Evolutionary conservation across 306 rosid species (phyloP).

Genomic region (Oxytropis ochrocephala): DNA sequence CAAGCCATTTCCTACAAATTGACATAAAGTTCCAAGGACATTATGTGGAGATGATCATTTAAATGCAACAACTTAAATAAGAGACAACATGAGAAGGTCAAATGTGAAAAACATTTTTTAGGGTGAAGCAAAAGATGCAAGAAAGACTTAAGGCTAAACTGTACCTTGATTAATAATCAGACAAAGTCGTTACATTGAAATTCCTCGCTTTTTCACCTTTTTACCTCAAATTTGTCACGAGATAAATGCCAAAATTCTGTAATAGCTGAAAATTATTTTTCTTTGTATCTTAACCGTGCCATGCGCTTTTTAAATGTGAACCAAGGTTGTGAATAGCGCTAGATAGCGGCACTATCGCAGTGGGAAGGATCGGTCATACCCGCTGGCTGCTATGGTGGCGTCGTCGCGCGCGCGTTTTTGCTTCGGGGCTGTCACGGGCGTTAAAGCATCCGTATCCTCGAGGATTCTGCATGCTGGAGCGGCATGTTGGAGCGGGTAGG

Average conservation of each 20-base stretch:
- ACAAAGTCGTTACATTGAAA: background rate
- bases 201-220: background rate
- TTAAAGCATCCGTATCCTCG: too few species aligned
- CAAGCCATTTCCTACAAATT: constrained; percentile 4
- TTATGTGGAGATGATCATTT: background rate
- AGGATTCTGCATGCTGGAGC: too few species aligned
- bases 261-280: background rate
- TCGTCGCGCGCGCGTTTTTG: too few species aligned
- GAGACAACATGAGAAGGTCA: background rate
- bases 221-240: background rate
- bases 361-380: too few species aligned
- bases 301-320: background rate
- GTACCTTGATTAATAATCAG: background rate
- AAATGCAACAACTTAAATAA: constrained; percentile 2
- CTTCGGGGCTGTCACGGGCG: too few species aligned
- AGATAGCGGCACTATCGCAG: too few species aligned
- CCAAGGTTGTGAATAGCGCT: too few species aligned
- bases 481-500: too few species aligned
- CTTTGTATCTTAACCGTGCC: background rate
- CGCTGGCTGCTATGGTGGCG: too few species aligned
- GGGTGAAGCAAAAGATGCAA: background rate
- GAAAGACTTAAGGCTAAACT: background rate
- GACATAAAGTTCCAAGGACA: background rate
- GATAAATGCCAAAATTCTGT: background rate
- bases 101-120: background rate